Evolutionary conservation across 768 basidiomycete species (phyloP).

Genomic region (Podaxis carcinomalis): DNA sequence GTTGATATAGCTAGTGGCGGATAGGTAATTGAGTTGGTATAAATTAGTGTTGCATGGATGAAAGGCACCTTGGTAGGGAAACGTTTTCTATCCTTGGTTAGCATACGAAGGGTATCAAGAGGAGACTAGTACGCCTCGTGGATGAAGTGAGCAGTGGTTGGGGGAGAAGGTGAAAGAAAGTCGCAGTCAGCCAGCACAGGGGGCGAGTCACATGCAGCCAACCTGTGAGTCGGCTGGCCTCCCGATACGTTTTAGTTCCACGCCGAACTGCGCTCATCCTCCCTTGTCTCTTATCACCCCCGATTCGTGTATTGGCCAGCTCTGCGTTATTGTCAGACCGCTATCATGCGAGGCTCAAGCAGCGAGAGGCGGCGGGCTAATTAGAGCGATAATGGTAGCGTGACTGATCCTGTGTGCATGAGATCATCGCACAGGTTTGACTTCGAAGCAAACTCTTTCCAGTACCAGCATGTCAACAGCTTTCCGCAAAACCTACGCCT

Average conservation of each 20-base stretch:
- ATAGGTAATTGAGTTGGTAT: neutral
- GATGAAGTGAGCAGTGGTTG: neutral
- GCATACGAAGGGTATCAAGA: constrained; percentile 5
- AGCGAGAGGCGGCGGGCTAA: neutral
- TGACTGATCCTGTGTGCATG: neutral
- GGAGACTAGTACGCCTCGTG: neutral
- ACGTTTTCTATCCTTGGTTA: neutral
- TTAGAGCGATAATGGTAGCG: neutral
- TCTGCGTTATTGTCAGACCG: neutral
- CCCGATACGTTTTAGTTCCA: neutral
- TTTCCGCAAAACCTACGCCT: neutral
- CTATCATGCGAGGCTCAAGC: neutral
- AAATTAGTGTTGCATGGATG: neutral
- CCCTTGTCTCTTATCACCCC: neutral
- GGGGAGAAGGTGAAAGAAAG: neutral
- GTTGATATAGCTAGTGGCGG: constrained; percentile 52
- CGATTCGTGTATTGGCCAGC: neutral
- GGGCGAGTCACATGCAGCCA: constrained; percentile 9
- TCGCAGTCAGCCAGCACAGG: neutral
- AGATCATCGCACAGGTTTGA: neutral
- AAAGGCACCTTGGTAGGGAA: neutral
- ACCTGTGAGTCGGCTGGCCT: neutral
- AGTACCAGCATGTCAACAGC: constrained; percentile 7
- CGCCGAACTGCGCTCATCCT: neutral
- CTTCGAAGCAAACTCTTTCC: neutral